Conservation (phyloP, 352 stramenopile genomes). For the Phytophthora ramorum region DNA sequence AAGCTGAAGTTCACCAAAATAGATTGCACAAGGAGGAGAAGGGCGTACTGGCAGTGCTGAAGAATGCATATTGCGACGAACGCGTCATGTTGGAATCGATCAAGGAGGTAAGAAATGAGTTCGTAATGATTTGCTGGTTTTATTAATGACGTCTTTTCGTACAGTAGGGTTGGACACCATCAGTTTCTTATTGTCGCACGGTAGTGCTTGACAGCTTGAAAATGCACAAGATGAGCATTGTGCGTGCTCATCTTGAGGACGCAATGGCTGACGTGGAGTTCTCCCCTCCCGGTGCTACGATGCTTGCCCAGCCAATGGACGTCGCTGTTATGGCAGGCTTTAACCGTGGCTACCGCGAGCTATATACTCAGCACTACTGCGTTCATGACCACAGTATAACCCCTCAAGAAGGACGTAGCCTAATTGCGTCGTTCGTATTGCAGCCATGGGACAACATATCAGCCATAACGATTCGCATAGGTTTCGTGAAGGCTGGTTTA, state of each 20-base stretch:
- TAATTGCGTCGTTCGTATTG: neutral
- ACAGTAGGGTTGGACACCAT: neutral
- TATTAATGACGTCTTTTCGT: neutral
- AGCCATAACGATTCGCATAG: neutral
- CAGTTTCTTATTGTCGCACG: neutral
- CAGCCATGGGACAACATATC: neutral
- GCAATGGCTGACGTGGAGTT: conserved; percentile 3
- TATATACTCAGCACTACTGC: neutral
- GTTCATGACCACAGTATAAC: neutral
- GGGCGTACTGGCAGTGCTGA: neutral
- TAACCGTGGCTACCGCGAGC: neutral
- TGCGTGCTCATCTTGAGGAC: neutral
- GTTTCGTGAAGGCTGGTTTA: neutral
- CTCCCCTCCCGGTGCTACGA: neutral
- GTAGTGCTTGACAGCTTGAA: neutral
- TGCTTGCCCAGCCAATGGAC: neutral
- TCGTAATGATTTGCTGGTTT: neutral
- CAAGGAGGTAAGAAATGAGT: neutral
- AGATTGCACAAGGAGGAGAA: neutral
- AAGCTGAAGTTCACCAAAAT: neutral
- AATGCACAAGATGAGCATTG: conserved; percentile 1
- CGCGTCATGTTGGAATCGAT: neutral
- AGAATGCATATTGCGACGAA: neutral
- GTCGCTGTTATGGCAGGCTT: neutral
- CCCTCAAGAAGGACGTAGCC: neutral